These are phyloP conservation scores for Chamaenerion angustifolium DNA, from an alignment of 345 rosid genomes.

Conservation along the genomic window DNA sequence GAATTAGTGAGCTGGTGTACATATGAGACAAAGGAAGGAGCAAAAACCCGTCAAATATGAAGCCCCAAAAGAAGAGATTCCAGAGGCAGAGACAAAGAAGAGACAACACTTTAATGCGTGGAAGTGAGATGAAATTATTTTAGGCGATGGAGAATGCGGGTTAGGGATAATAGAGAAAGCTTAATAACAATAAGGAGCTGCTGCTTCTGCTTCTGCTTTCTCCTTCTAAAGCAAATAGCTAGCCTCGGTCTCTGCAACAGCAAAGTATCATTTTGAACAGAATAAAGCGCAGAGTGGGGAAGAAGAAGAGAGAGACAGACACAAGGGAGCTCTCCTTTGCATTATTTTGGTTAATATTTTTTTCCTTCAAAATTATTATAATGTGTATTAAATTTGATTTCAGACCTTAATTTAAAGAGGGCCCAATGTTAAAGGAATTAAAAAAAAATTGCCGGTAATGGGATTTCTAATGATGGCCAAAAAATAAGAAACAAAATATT, in stretches of 20 bases:
- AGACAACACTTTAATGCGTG: slow-evolving; percentile 37
- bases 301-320: slow-evolving; percentile 11
- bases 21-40: slow-evolving; percentile 5
- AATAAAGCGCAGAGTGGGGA: slow-evolving; percentile 48
- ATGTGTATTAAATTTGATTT: too few species aligned
- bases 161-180: slow-evolving; percentile 10
- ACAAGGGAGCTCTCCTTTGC: neutral
- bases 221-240: slow-evolving; percentile 28
- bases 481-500: too few species aligned
- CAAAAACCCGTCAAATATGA: slow-evolving; percentile 17
- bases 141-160: slow-evolving; percentile 23
- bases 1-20: neutral
- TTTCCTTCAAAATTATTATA: slow-evolving; percentile 2
- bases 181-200: slow-evolving; percentile 15
- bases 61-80: slow-evolving; percentile 8
- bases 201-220: slow-evolving; percentile 16
- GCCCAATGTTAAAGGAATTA: too few species aligned
- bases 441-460: too few species aligned
- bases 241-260: slow-evolving; percentile 67
- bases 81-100: slow-evolving; percentile 17
- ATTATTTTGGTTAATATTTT: neutral
- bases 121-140: slow-evolving; percentile 65
- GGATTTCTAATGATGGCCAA: too few species aligned
- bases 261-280: slow-evolving; percentile 66
- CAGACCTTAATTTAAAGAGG: too few species aligned